Evolutionary conservation across 2,329 filamentous ascomycete genomes (phyloP), one percentile per base, ranked within the genome.

Genomic region (Epichloe glyceriae): DNA sequence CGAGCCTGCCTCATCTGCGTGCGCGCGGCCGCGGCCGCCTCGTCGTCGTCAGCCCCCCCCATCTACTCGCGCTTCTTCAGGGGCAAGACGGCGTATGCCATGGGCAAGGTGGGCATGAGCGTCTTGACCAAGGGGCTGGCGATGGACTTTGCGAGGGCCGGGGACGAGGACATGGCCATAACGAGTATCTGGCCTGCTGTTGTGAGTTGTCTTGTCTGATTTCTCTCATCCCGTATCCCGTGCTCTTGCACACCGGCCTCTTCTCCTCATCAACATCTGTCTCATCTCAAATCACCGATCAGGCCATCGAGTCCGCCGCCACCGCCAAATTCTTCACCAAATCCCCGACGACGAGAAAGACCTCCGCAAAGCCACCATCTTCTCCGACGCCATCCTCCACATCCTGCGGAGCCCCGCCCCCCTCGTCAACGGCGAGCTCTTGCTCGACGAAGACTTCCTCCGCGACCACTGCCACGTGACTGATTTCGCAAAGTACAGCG

Each of bases 1-100:
- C 82, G 5, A 68, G 74, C 2, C 71, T 93, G 19, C 86, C 87
- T 2, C 72, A 83, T 53, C 82, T 91, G 26, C 26, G 26, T 1
- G 26, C 26, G 53, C 53, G 69, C 60, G 67, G 55, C 15, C 73
- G 70, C 26, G 85, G 81, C 0, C 69, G 88, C 26, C 79, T 94
- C 54, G 70, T 94, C 44, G 85, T 93, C 50, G 84, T 94, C 50
- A 86, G 82, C 60, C 88, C 88, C 88, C 22, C 88, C 88, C 2
- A 90, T 94, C 52, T 94, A 94, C 66, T 85, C 80, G 55, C 75
- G 88, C 33, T 94, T 94, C 67, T 90, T 93, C 65, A 70, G 85
- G 20, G 88, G 88, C 11, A 94, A 94, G 74, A 86, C 87, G 1
- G 86, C 85, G 14, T 94, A 94, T 67, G 86, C 88, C 2, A 74